Base-by-base conservation (phyloP, 2,329 filamentous ascomycete genomes). In the Xylariaceae sp. region DNA sequence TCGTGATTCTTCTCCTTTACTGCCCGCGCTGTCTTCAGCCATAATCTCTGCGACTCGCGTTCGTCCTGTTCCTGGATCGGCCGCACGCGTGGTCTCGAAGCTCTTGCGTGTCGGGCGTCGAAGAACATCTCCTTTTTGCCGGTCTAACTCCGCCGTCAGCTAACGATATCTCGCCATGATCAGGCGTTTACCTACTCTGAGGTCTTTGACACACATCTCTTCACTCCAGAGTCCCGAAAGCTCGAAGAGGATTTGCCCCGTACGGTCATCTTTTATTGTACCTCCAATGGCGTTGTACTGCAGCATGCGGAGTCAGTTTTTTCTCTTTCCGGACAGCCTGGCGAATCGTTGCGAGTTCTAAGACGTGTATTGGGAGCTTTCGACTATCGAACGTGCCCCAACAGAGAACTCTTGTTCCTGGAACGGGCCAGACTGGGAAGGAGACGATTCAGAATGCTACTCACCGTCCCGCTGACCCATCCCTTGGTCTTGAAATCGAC, bases 401-500 rank as follows among this genome's bases (percentile, higher is more conserved):
- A n/a, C n/a, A n/a, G n/a, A n/a, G n/a, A n/a, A n/a, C n/a, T n/a
- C n/a, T n/a, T n/a, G n/a, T n/a, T n/a, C n/a, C n/a, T n/a, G n/a
- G n/a, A n/a, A n/a, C n/a, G n/a, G n/a, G n/a, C n/a, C n/a, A n/a
- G n/a, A n/a, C n/a, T n/a, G n/a, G n/a, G n/a, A n/a, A n/a, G n/a
- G n/a, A n/a, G n/a, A n/a, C n/a, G n/a, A n/a, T n/a, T n/a, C n/a
- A n/a, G n/a, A n/a, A n/a, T n/a, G n/a, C n/a, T n/a, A n/a, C n/a
- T n/a, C n/a, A n/a, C n/a, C n/a, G 90, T 95, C 7, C 95, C 95
- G 50, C 91, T 89, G 62, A 99, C 93, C 84, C 96, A 99, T 4
- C 95, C 95, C 75, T 98, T 98, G 50, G 91, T 96, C 78, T 98
- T 98, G 83, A 99, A 99, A 64, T 99, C 95, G 59, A 99, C 87